Conservation (phyloP, 352 stramenopile species). For the Achlya hypogyna region DNA sequence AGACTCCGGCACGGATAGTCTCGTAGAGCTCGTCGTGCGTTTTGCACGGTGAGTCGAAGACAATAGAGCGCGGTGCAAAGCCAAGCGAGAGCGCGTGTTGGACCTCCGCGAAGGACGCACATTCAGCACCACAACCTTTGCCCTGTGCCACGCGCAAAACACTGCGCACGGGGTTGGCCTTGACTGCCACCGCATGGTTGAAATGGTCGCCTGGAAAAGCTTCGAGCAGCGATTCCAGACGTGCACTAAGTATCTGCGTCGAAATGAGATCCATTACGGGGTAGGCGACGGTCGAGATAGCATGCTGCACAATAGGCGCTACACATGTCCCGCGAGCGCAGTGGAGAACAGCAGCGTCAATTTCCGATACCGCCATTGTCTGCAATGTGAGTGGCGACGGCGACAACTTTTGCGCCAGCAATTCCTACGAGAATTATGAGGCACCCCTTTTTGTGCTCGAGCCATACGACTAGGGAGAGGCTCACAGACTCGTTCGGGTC, state of each 20-base stretch:
- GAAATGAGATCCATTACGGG: conserved; percentile 51
- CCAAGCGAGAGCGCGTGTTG: conserved; percentile 70
- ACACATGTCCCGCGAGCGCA: conserved; percentile 28
- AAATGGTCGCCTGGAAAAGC: conserved; percentile 57
- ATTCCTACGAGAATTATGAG: background rate
- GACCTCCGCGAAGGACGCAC: conserved; percentile 69
- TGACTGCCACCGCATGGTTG: conserved; percentile 69
- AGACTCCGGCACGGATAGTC: conserved; percentile 67
- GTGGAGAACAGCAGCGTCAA: conserved; percentile 25
- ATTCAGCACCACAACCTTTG: conserved; percentile 63
- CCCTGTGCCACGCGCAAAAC: conserved; percentile 43
- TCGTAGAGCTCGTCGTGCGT: conserved; percentile 72
- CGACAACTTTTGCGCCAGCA: background rate
- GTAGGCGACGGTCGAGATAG: conserved; percentile 42
- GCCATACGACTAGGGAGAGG: background rate
- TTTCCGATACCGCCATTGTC: conserved; percentile 21
- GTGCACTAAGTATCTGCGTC: conserved; percentile 50
- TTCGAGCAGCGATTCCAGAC: conserved; percentile 40
- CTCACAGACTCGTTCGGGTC: background rate
- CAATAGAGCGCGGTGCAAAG: conserved; percentile 58
- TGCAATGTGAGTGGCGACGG: background rate
- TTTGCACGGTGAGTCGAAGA: conserved; percentile 92
- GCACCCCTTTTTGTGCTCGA: background rate
- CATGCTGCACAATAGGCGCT: conserved; percentile 37
- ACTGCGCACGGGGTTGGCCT: conserved; percentile 66